Base-by-base conservation (phyloP, 2,329 filamentous ascomycete species). In the Rutstroemia sp. region DNA sequence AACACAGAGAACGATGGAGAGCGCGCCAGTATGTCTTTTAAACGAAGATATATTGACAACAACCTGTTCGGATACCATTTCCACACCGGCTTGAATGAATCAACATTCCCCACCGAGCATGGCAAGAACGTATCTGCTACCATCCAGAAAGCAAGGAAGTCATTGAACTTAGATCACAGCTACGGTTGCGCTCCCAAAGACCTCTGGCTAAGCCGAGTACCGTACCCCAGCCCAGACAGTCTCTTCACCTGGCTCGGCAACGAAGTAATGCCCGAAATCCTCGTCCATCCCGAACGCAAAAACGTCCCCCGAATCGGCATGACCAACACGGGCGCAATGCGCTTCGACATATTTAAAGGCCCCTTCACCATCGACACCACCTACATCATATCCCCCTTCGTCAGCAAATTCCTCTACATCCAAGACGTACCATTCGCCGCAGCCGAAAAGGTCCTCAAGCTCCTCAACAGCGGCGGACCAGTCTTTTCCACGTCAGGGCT, bases 321-420 rank as follows among this genome's bases (percentile, higher is more conserved):
- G 51, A 78, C 88, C 56, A 99, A 99, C 72, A 96, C 89, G 0
- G 94, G 94, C 25, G 89, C 88, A 3, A 84, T 99, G 62, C 88
- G 94, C 46, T 99, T 97, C 71, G 94, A 99, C 70, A 88, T 99
- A 59, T 95, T 96, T 77, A 84, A 92, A 70, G 94, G 94, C 0
- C 77, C 86, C 0, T 97, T 97, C 68, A 97, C 94, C 0, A 83
- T 84, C 40, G 94, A 99, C 69, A 87, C 86, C 4, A 89, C 88
- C 0, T 97, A 84, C 68, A 86, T 92, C 40, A 79, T 97, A 27
- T 95, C 88, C 8, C 94, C 94, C 0, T 99, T 99, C 69, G 83
- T 82, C 2, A 95, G 87, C 70, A 82, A 80, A 1, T 87, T 96
- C 70, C 77, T 79, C 25, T 90, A 84, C 63, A 77, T 96, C 51